phyloP scores from a whole-genome alignment of 208 protist species.

The Crithidia fasciculata region DNA sequence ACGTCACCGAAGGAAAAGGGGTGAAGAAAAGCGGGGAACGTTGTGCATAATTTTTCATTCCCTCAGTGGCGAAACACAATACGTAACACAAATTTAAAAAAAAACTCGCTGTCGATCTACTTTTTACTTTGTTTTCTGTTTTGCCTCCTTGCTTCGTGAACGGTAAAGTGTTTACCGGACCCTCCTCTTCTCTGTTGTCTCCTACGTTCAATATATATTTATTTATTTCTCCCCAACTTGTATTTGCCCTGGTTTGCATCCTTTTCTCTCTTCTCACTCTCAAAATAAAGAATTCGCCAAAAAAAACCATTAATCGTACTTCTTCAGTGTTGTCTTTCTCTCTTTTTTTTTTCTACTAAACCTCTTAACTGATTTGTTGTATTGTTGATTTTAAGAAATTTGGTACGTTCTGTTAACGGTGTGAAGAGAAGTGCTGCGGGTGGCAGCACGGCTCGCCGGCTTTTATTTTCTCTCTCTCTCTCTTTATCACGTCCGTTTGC shows the following conservation, averaged over 20 bases:
- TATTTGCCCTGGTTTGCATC: background rate
- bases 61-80: background rate
- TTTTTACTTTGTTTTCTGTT: conserved; percentile 8
- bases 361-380: background rate
- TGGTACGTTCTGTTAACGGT: background rate
- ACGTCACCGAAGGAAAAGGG: no score
- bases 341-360: conserved; percentile 4
- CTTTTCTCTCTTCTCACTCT: background rate
- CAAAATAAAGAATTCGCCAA: no score
- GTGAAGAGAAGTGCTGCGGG: no score
- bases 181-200: background rate
- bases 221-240: background rate
- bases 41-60: no score
- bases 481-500: no score
- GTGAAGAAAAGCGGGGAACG: no score
- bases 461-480: no score
- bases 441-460: no score
- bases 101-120: background rate
- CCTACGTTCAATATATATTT: background rate
- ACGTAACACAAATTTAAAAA: background rate
- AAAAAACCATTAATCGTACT: no score
- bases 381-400: background rate
- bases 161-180: no score
- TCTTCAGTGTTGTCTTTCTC: background rate
- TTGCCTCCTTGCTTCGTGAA: background rate